A percentile compares a stretch with the other conserved stretches of the same genome.
Conservation (phyloP, 2,329 filamentous ascomycete species). For the Purpureocillium lavendulum region DNA sequence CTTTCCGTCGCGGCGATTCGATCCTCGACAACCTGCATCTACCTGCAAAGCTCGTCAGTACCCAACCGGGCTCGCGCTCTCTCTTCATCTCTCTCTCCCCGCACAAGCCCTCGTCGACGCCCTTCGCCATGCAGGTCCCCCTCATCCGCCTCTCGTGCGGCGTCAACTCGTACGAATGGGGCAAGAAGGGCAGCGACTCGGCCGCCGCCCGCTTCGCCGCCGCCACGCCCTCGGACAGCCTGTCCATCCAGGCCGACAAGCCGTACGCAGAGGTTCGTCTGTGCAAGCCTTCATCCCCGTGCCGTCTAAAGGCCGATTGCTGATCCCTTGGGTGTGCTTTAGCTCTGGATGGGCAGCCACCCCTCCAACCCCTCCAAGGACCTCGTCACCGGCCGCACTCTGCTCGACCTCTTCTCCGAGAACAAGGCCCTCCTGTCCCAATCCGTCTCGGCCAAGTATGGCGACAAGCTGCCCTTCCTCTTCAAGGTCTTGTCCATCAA, state of each 20-base stretch:
- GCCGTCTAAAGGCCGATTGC: not conserved
- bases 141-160: constrained; percentile 81
- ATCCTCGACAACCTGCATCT: too few relatives aligned
- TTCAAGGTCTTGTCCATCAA: constrained; percentile 97
- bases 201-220: constrained; percentile 85
- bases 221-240: constrained; percentile 66
- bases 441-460: constrained; percentile 66
- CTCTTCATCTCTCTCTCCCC: not conserved
- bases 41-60: too few relatives aligned
- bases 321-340: not conserved
- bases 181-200: constrained; percentile 81
- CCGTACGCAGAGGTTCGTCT: constrained; percentile 81
- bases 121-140: constrained; percentile 77
- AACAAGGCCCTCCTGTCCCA: constrained; percentile 75
- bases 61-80: too few relatives aligned
- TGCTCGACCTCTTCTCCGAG: constrained; percentile 80
- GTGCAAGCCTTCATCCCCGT: not conserved
- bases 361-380: constrained; percentile 93
- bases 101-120: not conserved
- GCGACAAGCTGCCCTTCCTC: constrained; percentile 80
- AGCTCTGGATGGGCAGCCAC: constrained; percentile 99
- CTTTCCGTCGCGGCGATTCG: too few relatives aligned
- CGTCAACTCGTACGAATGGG: constrained; percentile 99
- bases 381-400: constrained; percentile 69
- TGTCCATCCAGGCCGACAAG: constrained; percentile 75